Evolutionary conservation across 192 early-diverging fungal genomes (phyloP).

Genomic region (Coemansia sp.): DNA sequence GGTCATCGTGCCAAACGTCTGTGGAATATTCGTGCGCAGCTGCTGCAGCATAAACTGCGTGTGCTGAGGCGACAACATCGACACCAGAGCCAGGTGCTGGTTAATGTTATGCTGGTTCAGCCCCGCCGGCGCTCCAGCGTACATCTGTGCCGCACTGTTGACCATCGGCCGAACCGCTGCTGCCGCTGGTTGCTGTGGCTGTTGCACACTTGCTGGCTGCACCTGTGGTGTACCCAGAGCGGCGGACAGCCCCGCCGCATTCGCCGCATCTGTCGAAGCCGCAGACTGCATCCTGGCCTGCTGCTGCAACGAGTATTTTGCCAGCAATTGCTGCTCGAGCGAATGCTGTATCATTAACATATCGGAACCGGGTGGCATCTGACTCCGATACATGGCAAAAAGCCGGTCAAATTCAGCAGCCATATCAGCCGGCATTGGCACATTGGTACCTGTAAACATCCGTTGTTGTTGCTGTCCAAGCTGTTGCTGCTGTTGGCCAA

Average conservation of each 20-base stretch:
- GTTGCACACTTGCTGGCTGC: not conserved
- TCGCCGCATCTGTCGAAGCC: not conserved
- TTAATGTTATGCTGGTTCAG: slow-evolving; percentile 1
- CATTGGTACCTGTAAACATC: slow-evolving; percentile 20
- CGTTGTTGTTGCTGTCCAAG: slow-evolving; percentile 17
- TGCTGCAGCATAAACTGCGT: slow-evolving; percentile 26
- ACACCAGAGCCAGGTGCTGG: slow-evolving; percentile 33
- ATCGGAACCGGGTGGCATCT: slow-evolving; percentile 12
- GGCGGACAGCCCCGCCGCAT: not conserved
- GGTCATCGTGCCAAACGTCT: slow-evolving; percentile 25
- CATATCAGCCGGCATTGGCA: slow-evolving; percentile 29
- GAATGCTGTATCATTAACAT: slow-evolving; percentile 3
- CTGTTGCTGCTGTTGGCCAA: slow-evolving; percentile 4
- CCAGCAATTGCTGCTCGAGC: slow-evolving; percentile 21
- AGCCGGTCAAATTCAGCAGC: slow-evolving; percentile 31
- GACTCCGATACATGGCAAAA: slow-evolving; percentile 14
- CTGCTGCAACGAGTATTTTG: slow-evolving; percentile 16
- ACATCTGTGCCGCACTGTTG: slow-evolving; percentile 11
- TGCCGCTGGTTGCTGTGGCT: slow-evolving; percentile 13
- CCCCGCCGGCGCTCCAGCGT: slow-evolving; percentile 1
- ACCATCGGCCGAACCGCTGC: not conserved
- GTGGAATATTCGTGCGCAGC: slow-evolving; percentile 21
- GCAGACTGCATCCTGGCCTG: not conserved
- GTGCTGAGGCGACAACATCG: slow-evolving; percentile 21
- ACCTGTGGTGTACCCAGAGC: not conserved